These are phyloP conservation scores for Sclerotinia sclerotiorum DNA, from an alignment of 2,329 filamentous ascomycete species.

Conservation along the genomic window DNA sequence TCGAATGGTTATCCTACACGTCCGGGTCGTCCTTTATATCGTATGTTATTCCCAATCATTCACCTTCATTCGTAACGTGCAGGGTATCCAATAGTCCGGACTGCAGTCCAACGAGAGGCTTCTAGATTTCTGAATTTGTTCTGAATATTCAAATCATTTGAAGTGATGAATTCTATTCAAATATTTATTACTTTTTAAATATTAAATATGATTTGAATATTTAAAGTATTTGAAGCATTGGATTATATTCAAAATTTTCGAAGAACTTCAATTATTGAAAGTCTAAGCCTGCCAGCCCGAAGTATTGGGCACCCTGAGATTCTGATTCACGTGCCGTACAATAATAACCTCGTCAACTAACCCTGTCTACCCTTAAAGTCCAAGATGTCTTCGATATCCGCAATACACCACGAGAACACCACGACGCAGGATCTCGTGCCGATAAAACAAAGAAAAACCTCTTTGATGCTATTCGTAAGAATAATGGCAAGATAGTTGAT, in stretches of 20 bases:
- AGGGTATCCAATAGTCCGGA: too few relatives aligned
- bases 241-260: too few relatives aligned
- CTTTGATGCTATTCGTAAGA: constrained; percentile 51
- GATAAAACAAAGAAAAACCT: constrained; percentile 63
- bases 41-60: background rate
- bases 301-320: too few relatives aligned
- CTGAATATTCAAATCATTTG: too few relatives aligned
- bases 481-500: constrained; percentile 57
- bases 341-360: background rate
- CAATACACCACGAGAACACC: constrained; percentile 53
- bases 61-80: background rate
- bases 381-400: constrained; percentile 69
- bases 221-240: too few relatives aligned
- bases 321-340: background rate
- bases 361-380: constrained; percentile 38
- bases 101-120: too few relatives aligned
- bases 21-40: constrained; percentile 63
- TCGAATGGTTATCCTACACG: constrained; percentile 71
- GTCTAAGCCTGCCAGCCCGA: too few relatives aligned
- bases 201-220: too few relatives aligned
- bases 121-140: too few relatives aligned
- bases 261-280: too few relatives aligned
- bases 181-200: too few relatives aligned
- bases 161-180: too few relatives aligned
- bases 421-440: constrained; percentile 63